Evolutionary conservation across 306 rosid genomes (phyloP).

Genomic region (Acmispon strigosus): DNA sequence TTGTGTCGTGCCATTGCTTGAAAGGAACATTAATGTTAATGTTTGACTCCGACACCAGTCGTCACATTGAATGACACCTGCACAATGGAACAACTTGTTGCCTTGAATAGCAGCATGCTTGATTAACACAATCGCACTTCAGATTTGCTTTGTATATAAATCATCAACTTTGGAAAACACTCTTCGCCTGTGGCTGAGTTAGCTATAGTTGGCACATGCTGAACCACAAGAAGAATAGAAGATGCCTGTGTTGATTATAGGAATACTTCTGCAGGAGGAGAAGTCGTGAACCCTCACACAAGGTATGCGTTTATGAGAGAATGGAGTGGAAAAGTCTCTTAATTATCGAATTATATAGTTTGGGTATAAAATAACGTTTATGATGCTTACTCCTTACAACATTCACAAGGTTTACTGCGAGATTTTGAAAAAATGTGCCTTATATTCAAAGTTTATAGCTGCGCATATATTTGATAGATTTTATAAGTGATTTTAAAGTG

Average conservation of each 20-base stretch:
- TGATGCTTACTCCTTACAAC: too few relatives aligned
- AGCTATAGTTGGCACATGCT: background rate
- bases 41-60: constrained; percentile 49
- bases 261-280: background rate
- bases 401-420: too few relatives aligned
- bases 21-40: constrained; percentile 31
- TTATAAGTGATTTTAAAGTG: too few relatives aligned
- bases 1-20: constrained; percentile 54
- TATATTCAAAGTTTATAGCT: too few relatives aligned
- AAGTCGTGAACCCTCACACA: background rate
- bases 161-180: background rate
- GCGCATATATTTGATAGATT: too few relatives aligned
- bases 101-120: background rate
- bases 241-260: background rate
- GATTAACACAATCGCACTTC: background rate
- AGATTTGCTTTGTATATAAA: background rate
- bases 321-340: too few relatives aligned
- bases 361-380: too few relatives aligned
- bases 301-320: background rate
- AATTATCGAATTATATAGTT: too few relatives aligned
- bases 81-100: background rate
- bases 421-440: too few relatives aligned
- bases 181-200: background rate
- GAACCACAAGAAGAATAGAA: background rate
- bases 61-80: constrained; percentile 5